phyloP scores from a whole-genome alignment of 768 basidiomycete genomes.

The Amanita molliuscula region DNA sequence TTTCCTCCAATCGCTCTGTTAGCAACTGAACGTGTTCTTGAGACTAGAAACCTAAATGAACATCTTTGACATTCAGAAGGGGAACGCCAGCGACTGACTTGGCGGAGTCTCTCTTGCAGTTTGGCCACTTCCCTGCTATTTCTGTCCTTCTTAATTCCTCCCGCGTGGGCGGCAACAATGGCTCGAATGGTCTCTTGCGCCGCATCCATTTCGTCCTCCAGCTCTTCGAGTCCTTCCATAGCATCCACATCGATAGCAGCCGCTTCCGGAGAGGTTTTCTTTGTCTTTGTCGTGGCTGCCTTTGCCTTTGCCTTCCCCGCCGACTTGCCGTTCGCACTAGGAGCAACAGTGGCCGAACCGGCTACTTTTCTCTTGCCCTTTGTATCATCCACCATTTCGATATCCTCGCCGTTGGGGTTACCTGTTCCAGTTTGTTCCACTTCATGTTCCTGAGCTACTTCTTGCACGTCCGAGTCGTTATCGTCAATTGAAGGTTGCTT shows the following conservation, averaged over 20 bases:
- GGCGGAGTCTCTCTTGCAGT: conserved; percentile 2
- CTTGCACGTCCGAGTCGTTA: conserved; percentile 6
- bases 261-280: conserved; percentile 2
- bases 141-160: conserved; percentile 7
- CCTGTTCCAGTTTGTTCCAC: conserved; percentile 9
- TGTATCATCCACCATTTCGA: conserved; percentile 3
- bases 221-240: conserved; percentile 12
- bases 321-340: conserved; percentile 16
- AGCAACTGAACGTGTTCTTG: conserved; percentile 36
- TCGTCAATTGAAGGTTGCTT: neutral
- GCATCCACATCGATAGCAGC: conserved; percentile 15
- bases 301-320: conserved; percentile 22
- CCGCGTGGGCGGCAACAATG: conserved; percentile 6
- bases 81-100: neutral
- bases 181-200: conserved; percentile 8
- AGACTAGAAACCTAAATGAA: conserved; percentile 17
- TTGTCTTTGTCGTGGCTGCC: conserved; percentile 11
- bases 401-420: conserved; percentile 9
- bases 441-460: conserved; percentile 6
- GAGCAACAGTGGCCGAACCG: neutral
- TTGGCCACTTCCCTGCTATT: conserved; percentile 2
- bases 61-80: neutral
- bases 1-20: conserved; percentile 46
- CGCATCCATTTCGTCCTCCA: conserved; percentile 13
- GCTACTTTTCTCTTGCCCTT: conserved; percentile 6